Conservation (phyloP, 2,329 filamentous ascomycete genomes). For the Hypoxylon sp. region DNA sequence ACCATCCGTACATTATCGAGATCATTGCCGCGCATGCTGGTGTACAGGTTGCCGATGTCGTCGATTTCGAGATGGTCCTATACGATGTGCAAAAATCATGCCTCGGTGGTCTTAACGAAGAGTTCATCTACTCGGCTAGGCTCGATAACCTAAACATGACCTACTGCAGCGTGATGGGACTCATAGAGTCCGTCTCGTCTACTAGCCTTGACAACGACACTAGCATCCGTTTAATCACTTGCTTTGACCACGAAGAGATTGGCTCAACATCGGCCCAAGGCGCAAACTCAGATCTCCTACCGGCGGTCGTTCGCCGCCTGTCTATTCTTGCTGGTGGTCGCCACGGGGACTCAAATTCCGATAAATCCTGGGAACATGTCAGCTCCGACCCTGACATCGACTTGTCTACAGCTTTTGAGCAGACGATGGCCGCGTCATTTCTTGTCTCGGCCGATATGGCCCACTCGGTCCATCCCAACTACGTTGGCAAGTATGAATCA, state of each 20-base stretch:
- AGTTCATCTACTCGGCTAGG: constrained; percentile 96
- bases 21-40: constrained; percentile 85
- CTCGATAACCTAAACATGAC: constrained; percentile 98
- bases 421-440: constrained; percentile 91
- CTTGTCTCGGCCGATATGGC: constrained; percentile 98
- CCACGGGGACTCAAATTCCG: constrained; percentile 64
- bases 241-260: constrained; percentile 99
- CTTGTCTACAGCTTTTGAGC: constrained; percentile 87
- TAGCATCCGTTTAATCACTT: constrained; percentile 89
- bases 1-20: constrained; percentile 89
- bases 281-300: constrained; percentile 91
- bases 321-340: constrained; percentile 80
- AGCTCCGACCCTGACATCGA: constrained; percentile 70
- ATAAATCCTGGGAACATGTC: constrained; percentile 75
- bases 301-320: constrained; percentile 86
- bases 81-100: constrained; percentile 95
- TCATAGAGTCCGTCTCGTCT: constrained; percentile 82
- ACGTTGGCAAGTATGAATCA: constrained; percentile 89
- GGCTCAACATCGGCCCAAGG: constrained; percentile 93
- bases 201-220: constrained; percentile 80
- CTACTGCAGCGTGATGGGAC: constrained; percentile 88
- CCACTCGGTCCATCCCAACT: constrained; percentile 96
- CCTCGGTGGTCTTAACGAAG: constrained; percentile 90
- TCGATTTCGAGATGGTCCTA: constrained; percentile 97
- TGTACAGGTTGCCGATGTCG: constrained; percentile 77